Conservation (phyloP, 2,329 filamentous ascomycete genomes). For the Aspergillus quadrilineatus region DNA sequence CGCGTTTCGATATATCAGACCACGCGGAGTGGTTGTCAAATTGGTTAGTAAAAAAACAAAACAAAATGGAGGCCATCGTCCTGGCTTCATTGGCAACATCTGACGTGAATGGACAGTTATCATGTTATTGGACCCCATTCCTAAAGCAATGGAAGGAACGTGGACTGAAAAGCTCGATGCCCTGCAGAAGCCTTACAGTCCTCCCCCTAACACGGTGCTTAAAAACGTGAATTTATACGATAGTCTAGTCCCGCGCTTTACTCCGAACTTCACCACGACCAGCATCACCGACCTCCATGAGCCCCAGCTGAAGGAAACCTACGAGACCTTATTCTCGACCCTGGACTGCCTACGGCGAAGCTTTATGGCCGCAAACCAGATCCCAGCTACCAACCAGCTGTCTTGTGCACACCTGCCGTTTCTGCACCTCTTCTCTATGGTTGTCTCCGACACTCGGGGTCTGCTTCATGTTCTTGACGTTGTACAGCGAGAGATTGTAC, state of each 20-base stretch:
- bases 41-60: conserved; percentile 16
- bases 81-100: too few relatives aligned
- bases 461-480: neutral
- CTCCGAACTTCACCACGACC: neutral
- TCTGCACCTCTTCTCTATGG: conserved; percentile 7
- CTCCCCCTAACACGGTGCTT: neutral
- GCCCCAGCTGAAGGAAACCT: neutral
- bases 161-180: neutral
- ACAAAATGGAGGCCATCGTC: too few relatives aligned
- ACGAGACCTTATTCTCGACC: neutral
- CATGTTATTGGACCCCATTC: neutral
- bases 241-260: neutral
- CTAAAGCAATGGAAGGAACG: neutral
- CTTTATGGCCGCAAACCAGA: neutral
- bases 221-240: neutral
- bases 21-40: conserved; percentile 22
- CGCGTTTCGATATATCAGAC: conserved; percentile 14
- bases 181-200: neutral
- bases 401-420: neutral
- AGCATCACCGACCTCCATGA: neutral
- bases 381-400: neutral
- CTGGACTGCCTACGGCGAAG: neutral
- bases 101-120: neutral
- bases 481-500: neutral
- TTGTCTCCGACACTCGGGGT: neutral